Base-by-base conservation (phyloP, 2,329 filamentous ascomycete genomes). In the Rutstroemia sydowiana region DNA sequence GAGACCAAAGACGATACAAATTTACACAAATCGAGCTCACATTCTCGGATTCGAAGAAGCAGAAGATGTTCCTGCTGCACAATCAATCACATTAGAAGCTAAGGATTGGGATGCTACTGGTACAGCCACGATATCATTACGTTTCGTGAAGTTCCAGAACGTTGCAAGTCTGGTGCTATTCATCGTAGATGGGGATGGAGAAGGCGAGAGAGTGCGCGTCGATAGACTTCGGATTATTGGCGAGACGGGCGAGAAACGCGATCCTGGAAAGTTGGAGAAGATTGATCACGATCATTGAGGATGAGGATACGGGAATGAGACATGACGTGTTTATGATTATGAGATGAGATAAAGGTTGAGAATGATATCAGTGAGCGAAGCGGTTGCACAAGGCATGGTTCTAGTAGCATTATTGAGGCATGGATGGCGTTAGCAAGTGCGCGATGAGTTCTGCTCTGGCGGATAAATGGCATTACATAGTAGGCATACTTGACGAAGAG, bases 71-170 rank as follows among this genome's bases (percentile, higher is more conserved):
- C 77, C 84, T 45, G 79, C 88, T 1, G 91, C 88, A 14, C 93
- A 98, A 70, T 78, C 76, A 48, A 81, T 96, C 54, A 84, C 84
- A 62, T 76, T 98, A 40, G 75, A 77, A 55, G 74, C 83, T 42
- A 76, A 78, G 48, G 88, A 95, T 65, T 98, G 93, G 92, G 87
- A 90, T 68, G 74, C 77, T 41, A 81, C 87, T 13, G 85, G 83
- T 47, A 92, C 88, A 8, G 85, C 82, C 13, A 87, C 76, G 62
- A 72, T 92, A 49, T 71, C 78, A 41, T 72, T 97, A 62, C 87
- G 91, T 13, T 96, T 92, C 65, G 93, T 98, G 71, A 96, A 96
- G 73, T 98, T 97, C 75, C 93, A 97, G 72, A 95, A 90, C 66
- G 87, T 96, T 49, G 86, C 82, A 54, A 93, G 84, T 56, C 66